Conservation (phyloP, 2,329 filamentous ascomycete genomes). For the Sporothrix curviconia region DNA sequence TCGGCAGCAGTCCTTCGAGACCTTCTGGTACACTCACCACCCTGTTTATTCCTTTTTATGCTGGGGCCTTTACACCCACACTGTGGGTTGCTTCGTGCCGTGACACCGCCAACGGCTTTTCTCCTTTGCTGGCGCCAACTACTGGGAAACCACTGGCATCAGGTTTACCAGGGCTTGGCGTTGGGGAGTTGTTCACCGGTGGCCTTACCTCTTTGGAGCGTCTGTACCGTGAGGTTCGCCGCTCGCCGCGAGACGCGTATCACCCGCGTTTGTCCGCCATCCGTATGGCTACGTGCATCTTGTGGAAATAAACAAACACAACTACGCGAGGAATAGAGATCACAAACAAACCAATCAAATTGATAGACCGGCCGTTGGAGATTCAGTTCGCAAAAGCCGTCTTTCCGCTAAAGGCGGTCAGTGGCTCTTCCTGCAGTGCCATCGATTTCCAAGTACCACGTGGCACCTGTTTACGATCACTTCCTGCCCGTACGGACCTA, state of each 20-base stretch:
- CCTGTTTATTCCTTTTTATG: conserved; percentile 95
- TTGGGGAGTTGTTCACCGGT: conserved; percentile 86
- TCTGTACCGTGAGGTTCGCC: conserved; percentile 83
- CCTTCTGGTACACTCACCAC: conserved; percentile 99
- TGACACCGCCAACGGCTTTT: conserved; percentile 63
- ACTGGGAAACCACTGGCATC: conserved; percentile 90
- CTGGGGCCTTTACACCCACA: conserved; percentile 92
- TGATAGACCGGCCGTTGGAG: conserved; percentile 86
- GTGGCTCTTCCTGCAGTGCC: conserved; percentile 97
- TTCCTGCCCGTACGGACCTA: conserved; percentile 92
- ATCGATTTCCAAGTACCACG: conserved; percentile 76
- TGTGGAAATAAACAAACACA: too few species aligned
- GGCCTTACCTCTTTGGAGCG: conserved; percentile 84
- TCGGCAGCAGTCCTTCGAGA: conserved; percentile 93
- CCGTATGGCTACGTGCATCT: conserved; percentile 68
- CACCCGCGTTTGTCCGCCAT: conserved; percentile 86
- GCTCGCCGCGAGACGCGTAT: conserved; percentile 80
- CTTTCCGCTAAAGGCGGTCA: conserved; percentile 96
- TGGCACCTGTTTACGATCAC: conserved; percentile 99
- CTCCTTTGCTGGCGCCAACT: conserved; percentile 77
- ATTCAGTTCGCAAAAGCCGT: conserved; percentile 95
- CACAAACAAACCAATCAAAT: not conserved
- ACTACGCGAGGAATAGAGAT: too few species aligned
- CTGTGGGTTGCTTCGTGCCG: conserved; percentile 94
- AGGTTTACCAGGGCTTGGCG: conserved; percentile 96